These are phyloP conservation scores for Dendrobium officinale DNA, from an alignment of 106 monocot species.

Conservation along the genomic window DNA sequence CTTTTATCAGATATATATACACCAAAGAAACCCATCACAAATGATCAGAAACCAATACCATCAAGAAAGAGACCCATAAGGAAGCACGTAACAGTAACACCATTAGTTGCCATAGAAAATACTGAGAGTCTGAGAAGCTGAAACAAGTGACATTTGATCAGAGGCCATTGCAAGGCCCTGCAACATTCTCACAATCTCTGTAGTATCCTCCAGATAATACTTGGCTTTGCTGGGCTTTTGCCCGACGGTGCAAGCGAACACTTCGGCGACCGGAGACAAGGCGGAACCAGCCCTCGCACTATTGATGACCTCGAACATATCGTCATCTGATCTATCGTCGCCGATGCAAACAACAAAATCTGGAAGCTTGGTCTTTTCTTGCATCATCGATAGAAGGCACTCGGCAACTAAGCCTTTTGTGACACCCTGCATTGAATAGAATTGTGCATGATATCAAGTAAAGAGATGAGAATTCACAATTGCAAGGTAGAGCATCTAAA, in stretches of 20 bases:
- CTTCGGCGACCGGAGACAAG: conserved; percentile 12
- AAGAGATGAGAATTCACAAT: background rate
- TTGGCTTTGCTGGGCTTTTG: conserved; percentile 62
- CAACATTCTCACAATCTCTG: conserved; percentile 33
- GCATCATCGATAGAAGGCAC: background rate
- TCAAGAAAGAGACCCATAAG: background rate
- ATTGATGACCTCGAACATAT: conserved; percentile 49
- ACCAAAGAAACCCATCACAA: background rate
- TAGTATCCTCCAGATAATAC: conserved; percentile 48
- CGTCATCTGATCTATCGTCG: conserved; percentile 43
- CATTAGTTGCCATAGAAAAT: background rate
- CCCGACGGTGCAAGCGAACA: conserved; percentile 55
- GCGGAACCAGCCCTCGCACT: conserved; percentile 1
- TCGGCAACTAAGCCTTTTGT: background rate
- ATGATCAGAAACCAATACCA: background rate
- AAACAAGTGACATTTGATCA: conserved; percentile 3
- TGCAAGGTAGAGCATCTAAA: background rate
- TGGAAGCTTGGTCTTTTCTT: background rate
- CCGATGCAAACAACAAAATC: background rate
- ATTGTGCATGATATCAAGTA: background rate
- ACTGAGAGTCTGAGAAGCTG: background rate
- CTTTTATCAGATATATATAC: background rate
- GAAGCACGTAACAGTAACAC: background rate
- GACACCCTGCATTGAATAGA: background rate
- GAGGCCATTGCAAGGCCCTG: conserved; percentile 31